These are phyloP conservation scores for Annulohypoxylon moriforme DNA, from an alignment of 495 filamentous ascomycete species.

Conservation along the genomic window DNA sequence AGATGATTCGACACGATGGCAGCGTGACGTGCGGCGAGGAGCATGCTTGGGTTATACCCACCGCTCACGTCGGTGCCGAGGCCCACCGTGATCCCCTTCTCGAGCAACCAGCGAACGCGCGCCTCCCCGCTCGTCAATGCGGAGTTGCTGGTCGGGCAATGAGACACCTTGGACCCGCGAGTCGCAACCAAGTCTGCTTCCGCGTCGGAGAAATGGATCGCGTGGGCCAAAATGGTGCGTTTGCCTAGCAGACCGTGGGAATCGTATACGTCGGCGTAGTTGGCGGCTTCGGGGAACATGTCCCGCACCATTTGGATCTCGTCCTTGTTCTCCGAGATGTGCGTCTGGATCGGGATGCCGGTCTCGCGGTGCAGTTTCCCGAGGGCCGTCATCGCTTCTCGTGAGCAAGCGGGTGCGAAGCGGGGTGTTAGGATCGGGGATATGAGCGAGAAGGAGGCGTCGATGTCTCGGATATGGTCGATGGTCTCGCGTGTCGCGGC, in stretches of 20 bases:
- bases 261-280: constrained; percentile 87
- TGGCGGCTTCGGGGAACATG: constrained; percentile 72
- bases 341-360: constrained; percentile 82
- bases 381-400: constrained; percentile 67
- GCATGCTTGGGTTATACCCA: constrained; percentile 80
- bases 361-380: constrained; percentile 70
- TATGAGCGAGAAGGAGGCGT: constrained; percentile 67
- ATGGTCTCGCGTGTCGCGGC: constrained; percentile 70
- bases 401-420: constrained; percentile 83
- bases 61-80: constrained; percentile 91
- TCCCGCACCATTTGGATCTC: constrained; percentile 76
- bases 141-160: constrained; percentile 89
- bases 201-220: constrained; percentile 73
- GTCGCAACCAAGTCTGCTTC: constrained; percentile 72
- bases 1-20: constrained; percentile 76
- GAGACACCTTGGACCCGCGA: constrained; percentile 73
- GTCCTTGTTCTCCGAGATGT: constrained; percentile 84
- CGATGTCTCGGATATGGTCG: constrained; percentile 72
- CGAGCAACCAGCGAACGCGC: constrained; percentile 75
- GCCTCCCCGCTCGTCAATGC: constrained; percentile 80
- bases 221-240: constrained; percentile 88
- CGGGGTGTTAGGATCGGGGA: constrained; percentile 90
- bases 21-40: constrained; percentile 83
- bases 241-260: constrained; percentile 70
- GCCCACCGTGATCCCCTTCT: constrained; percentile 79